Evolutionary conservation across 1,139 yeast genomes (phyloP), one percentile per base, ranked within the genome.

Genomic region (Casaregolazyma lundiana): DNA sequence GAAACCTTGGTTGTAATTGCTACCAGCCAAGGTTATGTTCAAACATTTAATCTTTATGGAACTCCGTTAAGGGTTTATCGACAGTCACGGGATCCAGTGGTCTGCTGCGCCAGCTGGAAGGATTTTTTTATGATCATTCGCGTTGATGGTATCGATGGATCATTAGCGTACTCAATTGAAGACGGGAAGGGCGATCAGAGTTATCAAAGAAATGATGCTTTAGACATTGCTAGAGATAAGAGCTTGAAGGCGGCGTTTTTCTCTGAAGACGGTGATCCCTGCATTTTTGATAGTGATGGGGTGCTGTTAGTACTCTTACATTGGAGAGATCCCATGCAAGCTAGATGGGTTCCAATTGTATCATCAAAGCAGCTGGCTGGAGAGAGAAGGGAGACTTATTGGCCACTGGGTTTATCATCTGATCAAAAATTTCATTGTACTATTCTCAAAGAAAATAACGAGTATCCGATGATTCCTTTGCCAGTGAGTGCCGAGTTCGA

Each of bases 271-370:
- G 90, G 84, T 53, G 96, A 90, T 65, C 98, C 98, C 1, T 86
- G 94, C 54, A 65, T 90, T 16, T 86, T 83, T 47, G 89, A 90
- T 9, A 79, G 82, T 9, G 89, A 84, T 54, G 89, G 89, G 50
- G 76, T 83, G 2, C 70, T 92, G 39, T 65, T 85, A 34, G 77
- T 85, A 0, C 70, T 92, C 37, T 73, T 82, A 20, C 78, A 81
- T 53, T 90, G 97, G 97, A 73, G 96, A 59, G 58, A 55, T 9
- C 70, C 84, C 1, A 68, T 76, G 41, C 94, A 89, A 62, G 81
- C 95, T 2, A 75, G 80, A 55, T 92, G 97, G 97, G 72, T 87
- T 8, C 97, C 97, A 1, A 61, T 90, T n/a, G 69, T 90, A 49
- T 86, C 87, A 17, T 75, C 88, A 20, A 66, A 62, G 45, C 80